Evolutionary conservation across 305 asterid genomes (phyloP).

Genomic region (Fraxinus floribunda): DNA sequence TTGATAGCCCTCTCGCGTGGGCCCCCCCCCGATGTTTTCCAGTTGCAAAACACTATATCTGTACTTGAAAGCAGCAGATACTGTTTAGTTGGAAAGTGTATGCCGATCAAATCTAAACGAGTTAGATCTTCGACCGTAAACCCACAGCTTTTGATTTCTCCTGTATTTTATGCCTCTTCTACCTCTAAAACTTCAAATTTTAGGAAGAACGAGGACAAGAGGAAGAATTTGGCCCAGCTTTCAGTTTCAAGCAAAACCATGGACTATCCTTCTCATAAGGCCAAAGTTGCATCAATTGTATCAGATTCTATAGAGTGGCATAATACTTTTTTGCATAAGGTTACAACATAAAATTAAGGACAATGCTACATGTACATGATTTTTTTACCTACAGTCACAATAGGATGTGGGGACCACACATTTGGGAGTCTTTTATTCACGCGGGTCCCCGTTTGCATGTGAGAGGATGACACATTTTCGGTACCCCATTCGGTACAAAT

Average conservation of each 20-base stretch:
- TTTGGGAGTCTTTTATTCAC: no score
- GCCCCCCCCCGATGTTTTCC: constrained; percentile 21
- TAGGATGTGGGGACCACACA: no score
- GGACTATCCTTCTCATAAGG: constrained; percentile 12
- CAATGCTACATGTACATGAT: no score
- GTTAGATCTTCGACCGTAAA: constrained; percentile 32
- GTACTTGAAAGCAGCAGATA: constrained; percentile 57
- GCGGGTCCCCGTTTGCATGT: no score
- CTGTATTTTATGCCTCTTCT: constrained; percentile 26
- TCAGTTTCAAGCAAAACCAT: constrained; percentile 11
- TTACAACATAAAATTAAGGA: not conserved
- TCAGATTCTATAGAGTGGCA: constrained; percentile 16
- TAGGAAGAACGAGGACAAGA: constrained; percentile 27
- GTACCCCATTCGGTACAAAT: no score
- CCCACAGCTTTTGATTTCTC: constrained; percentile 45
- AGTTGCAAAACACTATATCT: constrained; percentile 55
- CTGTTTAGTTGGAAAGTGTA: constrained; percentile 36
- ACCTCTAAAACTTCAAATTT: constrained; percentile 26
- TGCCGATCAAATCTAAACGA: constrained; percentile 43
- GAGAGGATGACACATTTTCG: no score
- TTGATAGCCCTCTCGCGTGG: no score
- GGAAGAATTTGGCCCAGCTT: constrained; percentile 28
- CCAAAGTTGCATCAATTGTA: constrained; percentile 8
- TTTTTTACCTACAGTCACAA: no score
- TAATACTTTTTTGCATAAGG: constrained; percentile 27